Conservation (phyloP, 2,329 filamentous ascomycete species). For the Penicillium sp. region DNA sequence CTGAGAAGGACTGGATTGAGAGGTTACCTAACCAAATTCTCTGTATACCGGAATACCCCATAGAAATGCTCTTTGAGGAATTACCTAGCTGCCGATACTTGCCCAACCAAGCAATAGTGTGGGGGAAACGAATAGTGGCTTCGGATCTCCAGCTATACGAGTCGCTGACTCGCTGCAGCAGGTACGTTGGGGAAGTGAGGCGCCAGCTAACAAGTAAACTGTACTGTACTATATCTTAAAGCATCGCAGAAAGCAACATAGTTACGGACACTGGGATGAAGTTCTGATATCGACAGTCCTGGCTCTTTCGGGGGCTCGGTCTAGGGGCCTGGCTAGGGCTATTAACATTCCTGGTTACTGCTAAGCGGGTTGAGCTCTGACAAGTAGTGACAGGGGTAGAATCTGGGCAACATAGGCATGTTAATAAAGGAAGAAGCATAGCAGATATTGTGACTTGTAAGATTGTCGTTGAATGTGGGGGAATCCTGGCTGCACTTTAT, state of each 20-base stretch:
- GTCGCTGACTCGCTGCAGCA: slow-evolving; percentile 9
- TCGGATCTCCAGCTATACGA: slow-evolving; percentile 1
- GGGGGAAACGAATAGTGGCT: not conserved
- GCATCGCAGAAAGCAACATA: not conserved
- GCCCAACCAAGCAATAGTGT: not conserved
- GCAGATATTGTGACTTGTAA: not conserved
- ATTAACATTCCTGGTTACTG: not conserved
- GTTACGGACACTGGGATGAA: not conserved
- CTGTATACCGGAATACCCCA: not conserved
- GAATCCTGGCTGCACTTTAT: not conserved
- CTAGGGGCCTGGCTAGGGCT: not conserved
- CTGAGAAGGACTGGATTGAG: not conserved
- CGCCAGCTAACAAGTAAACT: not conserved
- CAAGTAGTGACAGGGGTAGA: not conserved
- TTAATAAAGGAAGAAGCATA: not conserved
- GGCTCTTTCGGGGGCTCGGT: not conserved
- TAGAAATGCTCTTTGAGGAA: not conserved
- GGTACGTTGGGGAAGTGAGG: not conserved
- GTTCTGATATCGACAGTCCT: not conserved
- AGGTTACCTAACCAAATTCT: not conserved
- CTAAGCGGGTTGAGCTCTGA: not conserved
- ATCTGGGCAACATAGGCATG: not conserved
- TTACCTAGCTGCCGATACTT: not conserved
- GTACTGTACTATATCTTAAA: not conserved
- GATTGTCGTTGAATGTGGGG: not conserved